phyloP scores from a whole-genome alignment of 805 yeast genomes.

The Candida andamanensis region DNA sequence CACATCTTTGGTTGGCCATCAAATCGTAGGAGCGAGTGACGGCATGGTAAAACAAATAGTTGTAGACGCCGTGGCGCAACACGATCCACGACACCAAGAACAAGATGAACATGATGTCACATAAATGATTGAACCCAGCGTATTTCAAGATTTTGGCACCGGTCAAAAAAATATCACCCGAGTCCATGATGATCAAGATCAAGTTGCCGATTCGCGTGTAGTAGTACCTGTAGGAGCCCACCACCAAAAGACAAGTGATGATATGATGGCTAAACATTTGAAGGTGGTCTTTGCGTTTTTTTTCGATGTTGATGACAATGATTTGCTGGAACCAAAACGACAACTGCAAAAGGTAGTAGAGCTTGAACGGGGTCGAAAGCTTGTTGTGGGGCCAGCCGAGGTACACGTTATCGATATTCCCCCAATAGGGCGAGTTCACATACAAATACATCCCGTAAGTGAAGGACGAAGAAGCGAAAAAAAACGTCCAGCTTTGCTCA shows the following conservation, averaged over 20 bases:
- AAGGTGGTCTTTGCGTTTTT: conserved; percentile 70
- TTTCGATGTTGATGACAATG: conserved; percentile 71
- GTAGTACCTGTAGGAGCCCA: conserved; percentile 70
- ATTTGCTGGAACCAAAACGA: conserved; percentile 80
- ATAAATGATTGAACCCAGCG: conserved; percentile 51
- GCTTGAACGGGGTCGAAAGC: conserved; percentile 49
- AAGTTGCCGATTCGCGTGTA: conserved; percentile 76
- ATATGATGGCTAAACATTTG: conserved; percentile 91
- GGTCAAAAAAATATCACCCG: conserved; percentile 68
- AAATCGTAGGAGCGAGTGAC: conserved; percentile 31
- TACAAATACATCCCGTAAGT: conserved; percentile 55
- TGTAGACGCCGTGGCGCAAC: conserved; percentile 69
- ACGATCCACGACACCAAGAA: conserved; percentile 68
- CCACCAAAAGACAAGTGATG: conserved; percentile 61
- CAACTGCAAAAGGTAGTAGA: conserved; percentile 67
- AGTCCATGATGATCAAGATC: conserved; percentile 75
- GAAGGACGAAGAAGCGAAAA: conserved; percentile 56
- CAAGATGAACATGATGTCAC: conserved; percentile 65
- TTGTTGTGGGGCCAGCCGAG: conserved; percentile 70
- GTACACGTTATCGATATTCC: conserved; percentile 55
- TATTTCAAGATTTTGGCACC: conserved; percentile 76
- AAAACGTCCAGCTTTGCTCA: conserved; percentile 78
- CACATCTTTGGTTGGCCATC: conserved; percentile 44
- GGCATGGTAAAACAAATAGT: conserved; percentile 59
- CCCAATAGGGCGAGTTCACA: conserved; percentile 52